Evolutionary conservation across 179 eudicot species (phyloP).

Genomic region (Carnegiea gigantea): DNA sequence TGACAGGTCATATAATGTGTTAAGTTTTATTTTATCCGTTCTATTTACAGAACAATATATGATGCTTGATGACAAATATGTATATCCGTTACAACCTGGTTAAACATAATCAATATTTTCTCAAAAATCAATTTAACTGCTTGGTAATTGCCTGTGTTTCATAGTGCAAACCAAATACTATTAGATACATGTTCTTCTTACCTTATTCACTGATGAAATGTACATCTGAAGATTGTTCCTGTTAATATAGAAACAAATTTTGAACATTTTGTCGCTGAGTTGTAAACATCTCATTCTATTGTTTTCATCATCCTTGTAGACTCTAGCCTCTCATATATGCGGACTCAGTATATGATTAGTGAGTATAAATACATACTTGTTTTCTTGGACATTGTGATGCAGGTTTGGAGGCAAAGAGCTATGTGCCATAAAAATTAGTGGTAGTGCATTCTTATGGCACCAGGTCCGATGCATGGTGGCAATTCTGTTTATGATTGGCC

Average conservation of each 20-base stretch:
- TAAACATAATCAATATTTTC: background rate
- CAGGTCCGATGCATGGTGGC: slow-evolving; percentile 98
- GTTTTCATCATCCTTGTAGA: background rate
- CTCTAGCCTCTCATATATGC: background rate
- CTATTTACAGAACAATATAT: background rate
- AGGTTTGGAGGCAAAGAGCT: slow-evolving; percentile 65
- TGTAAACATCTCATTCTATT: background rate
- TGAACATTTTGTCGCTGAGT: background rate
- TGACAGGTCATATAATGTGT: background rate
- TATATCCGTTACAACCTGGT: slow-evolving; percentile 11
- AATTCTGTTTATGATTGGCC: slow-evolving; percentile 83
- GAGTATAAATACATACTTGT: background rate
- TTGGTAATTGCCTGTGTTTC: background rate
- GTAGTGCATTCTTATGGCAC: slow-evolving; percentile 98
- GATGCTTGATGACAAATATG: background rate
- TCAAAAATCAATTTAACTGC: background rate
- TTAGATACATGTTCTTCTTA: background rate
- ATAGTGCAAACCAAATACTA: background rate
- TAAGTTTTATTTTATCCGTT: background rate
- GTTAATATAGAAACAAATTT: background rate
- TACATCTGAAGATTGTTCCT: background rate
- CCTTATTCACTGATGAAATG: background rate
- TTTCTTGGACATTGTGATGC: slow-evolving; percentile 25
- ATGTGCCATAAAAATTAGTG: slow-evolving; percentile 74
- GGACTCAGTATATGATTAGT: background rate